These are phyloP conservation scores for Aspergillus egyptiacus DNA, from an alignment of 495 filamentous ascomycete species.

Conservation along the genomic window DNA sequence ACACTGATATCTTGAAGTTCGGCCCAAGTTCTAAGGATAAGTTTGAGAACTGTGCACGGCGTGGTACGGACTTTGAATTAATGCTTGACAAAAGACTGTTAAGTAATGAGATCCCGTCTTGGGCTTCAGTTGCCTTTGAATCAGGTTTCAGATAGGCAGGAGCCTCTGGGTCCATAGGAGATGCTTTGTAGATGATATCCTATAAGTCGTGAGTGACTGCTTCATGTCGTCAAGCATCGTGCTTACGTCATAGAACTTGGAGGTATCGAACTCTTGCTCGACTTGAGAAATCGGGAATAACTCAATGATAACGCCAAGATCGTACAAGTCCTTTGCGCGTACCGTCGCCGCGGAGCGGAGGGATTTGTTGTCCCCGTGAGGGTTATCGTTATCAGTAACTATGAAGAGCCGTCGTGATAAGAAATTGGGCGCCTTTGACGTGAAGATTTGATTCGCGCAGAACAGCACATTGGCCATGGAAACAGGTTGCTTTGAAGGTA, in stretches of 20 bases:
- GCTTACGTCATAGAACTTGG: conserved; percentile 86
- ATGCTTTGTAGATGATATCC: conserved; percentile 73
- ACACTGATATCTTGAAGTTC: conserved; percentile 78
- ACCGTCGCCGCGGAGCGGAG: conserved; percentile 71
- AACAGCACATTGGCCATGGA: conserved; percentile 90
- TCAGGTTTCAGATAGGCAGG: conserved; percentile 47
- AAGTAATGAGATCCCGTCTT: conserved; percentile 74
- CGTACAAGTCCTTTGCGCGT: conserved; percentile 90
- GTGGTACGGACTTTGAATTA: conserved; percentile 83
- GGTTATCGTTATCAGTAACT: conserved; percentile 91
- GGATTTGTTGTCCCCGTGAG: conserved; percentile 65
- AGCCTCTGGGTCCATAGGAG: conserved; percentile 61
- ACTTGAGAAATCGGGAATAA: conserved; percentile 82
- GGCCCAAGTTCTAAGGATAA: conserved; percentile 82
- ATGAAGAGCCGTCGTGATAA: conserved; percentile 87
- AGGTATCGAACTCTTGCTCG: conserved; percentile 70
- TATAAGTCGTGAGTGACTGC: conserved; percentile 24
- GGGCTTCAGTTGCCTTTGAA: conserved; percentile 45
- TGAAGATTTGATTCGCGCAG: conserved; percentile 94
- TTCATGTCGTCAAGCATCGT: background rate
- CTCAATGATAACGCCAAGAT: conserved; percentile 87
- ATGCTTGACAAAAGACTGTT: conserved; percentile 82
- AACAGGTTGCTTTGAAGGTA: conserved; percentile 61
- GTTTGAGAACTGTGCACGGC: conserved; percentile 78
- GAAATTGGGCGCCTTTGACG: conserved; percentile 90